Percentiles rank a stretch among this genome's conserved stretches.
Evolutionary conservation across 441 rosid genomes (phyloP).

Genomic region (Populus tomentosa): DNA sequence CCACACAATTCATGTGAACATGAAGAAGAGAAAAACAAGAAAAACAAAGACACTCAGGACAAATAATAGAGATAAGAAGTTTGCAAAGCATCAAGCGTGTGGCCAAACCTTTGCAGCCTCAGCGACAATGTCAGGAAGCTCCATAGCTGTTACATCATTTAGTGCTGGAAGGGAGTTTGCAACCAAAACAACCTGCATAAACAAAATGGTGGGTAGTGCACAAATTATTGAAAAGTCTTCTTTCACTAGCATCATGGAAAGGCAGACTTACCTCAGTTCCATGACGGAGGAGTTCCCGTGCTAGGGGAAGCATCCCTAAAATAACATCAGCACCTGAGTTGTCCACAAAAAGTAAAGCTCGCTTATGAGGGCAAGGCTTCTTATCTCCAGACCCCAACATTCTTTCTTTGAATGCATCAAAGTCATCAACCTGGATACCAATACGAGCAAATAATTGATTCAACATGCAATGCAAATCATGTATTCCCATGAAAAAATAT

Average conservation of each 20-base stretch:
- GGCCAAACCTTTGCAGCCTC: slow-evolving; percentile 92
- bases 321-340: slow-evolving; percentile 96
- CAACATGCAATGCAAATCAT: not conserved
- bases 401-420: slow-evolving; percentile 83
- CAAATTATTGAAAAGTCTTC: not conserved
- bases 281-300: slow-evolving; percentile 87
- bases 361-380: slow-evolving; percentile 71
- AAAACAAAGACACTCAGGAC: not conserved
- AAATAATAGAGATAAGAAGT: not conserved
- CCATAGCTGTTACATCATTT: slow-evolving; percentile 96
- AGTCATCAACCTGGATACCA: slow-evolving; percentile 79
- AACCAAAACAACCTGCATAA: slow-evolving; percentile 86
- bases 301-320: slow-evolving; percentile 98
- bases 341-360: slow-evolving; percentile 96
- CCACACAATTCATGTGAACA: not conserved
- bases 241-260: slow-evolving; percentile 10
- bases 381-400: slow-evolving; percentile 66
- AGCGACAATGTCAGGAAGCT: slow-evolving; percentile 94
- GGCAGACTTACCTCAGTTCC: slow-evolving; percentile 80
- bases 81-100: not conserved
- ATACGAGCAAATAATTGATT: slow-evolving; percentile 2
- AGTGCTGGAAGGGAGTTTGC: slow-evolving; percentile 98
- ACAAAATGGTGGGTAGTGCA: not conserved
- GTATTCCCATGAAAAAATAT: not conserved
- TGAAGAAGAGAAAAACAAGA: not conserved